Evolutionary conservation across 1,139 yeast genomes (phyloP).

Genomic region (Pichia sp.): DNA sequence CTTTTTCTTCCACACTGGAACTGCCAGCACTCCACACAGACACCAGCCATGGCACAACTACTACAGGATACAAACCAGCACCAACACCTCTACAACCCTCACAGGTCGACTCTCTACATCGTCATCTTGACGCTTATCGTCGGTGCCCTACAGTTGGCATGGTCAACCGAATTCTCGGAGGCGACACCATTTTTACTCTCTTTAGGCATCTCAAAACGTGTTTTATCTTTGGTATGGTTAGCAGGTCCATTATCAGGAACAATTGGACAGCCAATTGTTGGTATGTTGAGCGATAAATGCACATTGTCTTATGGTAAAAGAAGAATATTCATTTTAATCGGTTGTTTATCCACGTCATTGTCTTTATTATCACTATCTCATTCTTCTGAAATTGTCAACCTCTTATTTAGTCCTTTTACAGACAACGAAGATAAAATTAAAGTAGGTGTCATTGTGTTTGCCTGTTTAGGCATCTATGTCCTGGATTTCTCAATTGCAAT

Average conservation of each 20-base stretch:
- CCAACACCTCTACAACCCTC: slow-evolving; percentile 35
- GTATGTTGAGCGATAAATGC: slow-evolving; percentile 52
- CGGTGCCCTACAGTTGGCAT: slow-evolving; percentile 52
- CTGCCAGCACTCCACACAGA: too few species aligned
- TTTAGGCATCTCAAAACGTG: slow-evolving; percentile 51
- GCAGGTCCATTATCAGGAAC: slow-evolving; percentile 64
- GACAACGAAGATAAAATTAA: slow-evolving; percentile 24
- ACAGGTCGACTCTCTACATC: slow-evolving; percentile 42
- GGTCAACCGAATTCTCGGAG: slow-evolving; percentile 55
- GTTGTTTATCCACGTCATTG: slow-evolving; percentile 44
- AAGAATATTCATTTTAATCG: slow-evolving; percentile 54
- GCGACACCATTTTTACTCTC: slow-evolving; percentile 51
- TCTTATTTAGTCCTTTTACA: slow-evolving; percentile 26
- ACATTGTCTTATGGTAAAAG: slow-evolving; percentile 46
- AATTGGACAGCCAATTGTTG: slow-evolving; percentile 58
- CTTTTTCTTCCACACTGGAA: too few species aligned
- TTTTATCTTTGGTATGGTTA: slow-evolving; percentile 56
- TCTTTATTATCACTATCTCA: slow-evolving; percentile 48
- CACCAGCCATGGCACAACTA: background rate
- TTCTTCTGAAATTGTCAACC: slow-evolving; percentile 39
- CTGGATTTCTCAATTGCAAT: slow-evolving; percentile 57
- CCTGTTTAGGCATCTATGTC: slow-evolving; percentile 48
- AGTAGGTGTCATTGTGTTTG: slow-evolving; percentile 39
- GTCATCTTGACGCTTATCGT: slow-evolving; percentile 44
- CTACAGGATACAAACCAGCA: slow-evolving; percentile 6